Base-by-base conservation (phyloP, 495 filamentous ascomycete species). In the Hypoxylon intermedium region DNA sequence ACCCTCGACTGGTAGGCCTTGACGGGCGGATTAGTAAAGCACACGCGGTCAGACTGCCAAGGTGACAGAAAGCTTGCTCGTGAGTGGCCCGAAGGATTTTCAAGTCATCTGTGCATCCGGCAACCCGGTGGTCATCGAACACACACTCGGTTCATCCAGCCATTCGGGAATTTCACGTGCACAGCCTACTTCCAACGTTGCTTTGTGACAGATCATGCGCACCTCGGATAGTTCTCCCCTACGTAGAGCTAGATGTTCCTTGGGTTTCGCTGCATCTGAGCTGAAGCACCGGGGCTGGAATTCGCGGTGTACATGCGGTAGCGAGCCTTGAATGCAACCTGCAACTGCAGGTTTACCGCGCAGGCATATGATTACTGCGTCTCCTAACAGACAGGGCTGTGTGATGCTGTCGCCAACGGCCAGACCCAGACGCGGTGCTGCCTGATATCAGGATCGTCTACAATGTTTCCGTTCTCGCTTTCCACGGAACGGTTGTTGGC, bases 91-190 rank as follows among this genome's bases (percentile, higher is more conserved):
- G 24, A 26, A 26, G 24, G 24, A 26, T 26, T 26, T 7, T 3
- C 24, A 19, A 15, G 33, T 15, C 11, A 36, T 13, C 5, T 38
- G n/a, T 19, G 18, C 15, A 38, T 15, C 36, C 4, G 15, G 36
- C 36, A 38, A 19, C 3, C 36, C 36, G 36, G 18, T 6, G 36
- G 23, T 53, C 31, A 6, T 31, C 42, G 21, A 53, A 30, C 19
- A 42, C 31, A 36, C 34, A 12, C n/a, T 20, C 12, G 46, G 13
- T 31, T 16, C 41, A 45, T 26, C 48, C 42, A 60, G 34, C 42
- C 48, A 53, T 30, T 53, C 41, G 57, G 48, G 34, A 36, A 38
- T 16, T 42, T 53, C 34, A 40, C 34, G 48, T 60, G 48, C 38
- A 34, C 34, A 16, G 12, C 16, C 19, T 28, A 3, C 11, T 31